Evolutionary conservation across 225 moss, liverwort and hornwort species (phyloP).

Genomic region (Antitrichia curtipendula): DNA sequence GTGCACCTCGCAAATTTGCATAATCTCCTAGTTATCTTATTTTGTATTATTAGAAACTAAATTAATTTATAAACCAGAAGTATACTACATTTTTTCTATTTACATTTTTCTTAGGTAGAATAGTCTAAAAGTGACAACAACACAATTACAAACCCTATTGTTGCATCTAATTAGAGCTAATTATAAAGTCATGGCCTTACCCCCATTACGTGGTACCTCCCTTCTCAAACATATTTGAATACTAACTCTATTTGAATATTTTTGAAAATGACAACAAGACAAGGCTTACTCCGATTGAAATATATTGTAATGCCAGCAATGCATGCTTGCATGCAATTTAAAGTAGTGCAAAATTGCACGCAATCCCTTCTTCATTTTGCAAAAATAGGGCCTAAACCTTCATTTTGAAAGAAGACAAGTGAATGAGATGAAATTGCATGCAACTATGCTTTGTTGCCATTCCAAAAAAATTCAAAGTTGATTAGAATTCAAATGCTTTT

Average conservation of each 20-base stretch:
- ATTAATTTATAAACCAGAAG: background rate
- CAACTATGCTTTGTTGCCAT: too few species aligned
- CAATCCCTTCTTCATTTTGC: background rate
- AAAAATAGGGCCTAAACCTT: background rate
- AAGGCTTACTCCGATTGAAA: background rate
- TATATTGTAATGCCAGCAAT: background rate
- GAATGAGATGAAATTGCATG: background rate
- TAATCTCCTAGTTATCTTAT: background rate
- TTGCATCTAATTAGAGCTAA: background rate
- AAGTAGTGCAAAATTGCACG: background rate
- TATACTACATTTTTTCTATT: background rate
- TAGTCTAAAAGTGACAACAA: background rate
- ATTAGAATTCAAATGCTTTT: background rate
- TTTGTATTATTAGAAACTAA: background rate
- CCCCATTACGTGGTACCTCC: background rate
- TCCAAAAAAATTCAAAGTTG: background rate
- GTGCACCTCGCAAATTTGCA: fast-evolving
- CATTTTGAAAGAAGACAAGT: background rate
- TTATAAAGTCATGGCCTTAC: background rate
- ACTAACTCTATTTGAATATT: background rate
- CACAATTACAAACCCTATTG: background rate
- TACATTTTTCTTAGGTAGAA: background rate
- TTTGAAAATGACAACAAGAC: background rate
- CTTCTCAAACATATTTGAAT: background rate
- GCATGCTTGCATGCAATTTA: background rate